These are phyloP conservation scores for Saccharomyces paradoxus DNA, from an alignment of 805 yeast species.

Conservation along the genomic window DNA sequence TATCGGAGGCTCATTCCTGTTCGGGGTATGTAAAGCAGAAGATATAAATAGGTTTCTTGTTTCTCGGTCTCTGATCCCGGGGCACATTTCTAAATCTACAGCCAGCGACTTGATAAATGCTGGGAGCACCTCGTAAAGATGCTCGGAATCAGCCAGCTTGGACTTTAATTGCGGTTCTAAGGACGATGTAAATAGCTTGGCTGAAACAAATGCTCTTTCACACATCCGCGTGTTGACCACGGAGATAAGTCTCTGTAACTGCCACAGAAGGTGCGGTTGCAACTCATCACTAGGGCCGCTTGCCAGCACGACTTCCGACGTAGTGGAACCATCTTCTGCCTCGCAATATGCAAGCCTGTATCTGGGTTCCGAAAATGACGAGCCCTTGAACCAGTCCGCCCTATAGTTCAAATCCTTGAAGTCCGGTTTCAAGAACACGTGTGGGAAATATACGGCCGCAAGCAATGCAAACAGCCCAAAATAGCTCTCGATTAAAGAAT, in stretches of 20 bases:
- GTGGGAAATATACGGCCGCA: slow-evolving; percentile 20
- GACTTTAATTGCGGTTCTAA: slow-evolving; percentile 16
- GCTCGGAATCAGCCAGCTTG: slow-evolving; percentile 17
- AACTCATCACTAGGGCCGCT: neutral
- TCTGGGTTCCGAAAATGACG: slow-evolving; percentile 4
- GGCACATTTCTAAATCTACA: slow-evolving; percentile 14
- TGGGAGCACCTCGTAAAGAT: slow-evolving; percentile 26
- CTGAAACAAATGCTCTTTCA: slow-evolving; percentile 19
- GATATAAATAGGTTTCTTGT: slow-evolving; percentile 19
- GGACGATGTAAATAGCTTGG: slow-evolving; percentile 15
- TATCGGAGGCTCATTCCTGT: slow-evolving; percentile 10
- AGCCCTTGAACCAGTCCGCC: slow-evolving; percentile 23
- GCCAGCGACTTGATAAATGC: slow-evolving; percentile 22
- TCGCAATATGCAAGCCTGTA: slow-evolving; percentile 6
- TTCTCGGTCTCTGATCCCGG: slow-evolving; percentile 9
- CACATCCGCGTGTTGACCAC: slow-evolving; percentile 15
- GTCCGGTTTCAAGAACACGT: slow-evolving; percentile 17
- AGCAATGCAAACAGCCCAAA: slow-evolving; percentile 23
- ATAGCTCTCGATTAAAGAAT: slow-evolving; percentile 24
- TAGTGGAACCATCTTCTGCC: neutral
- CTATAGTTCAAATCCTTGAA: slow-evolving; percentile 19
- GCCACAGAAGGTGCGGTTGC: slow-evolving; percentile 25
- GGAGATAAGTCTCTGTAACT: slow-evolving; percentile 23
- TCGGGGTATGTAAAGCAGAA: slow-evolving; percentile 22
- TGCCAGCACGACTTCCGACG: slow-evolving; percentile 1